Base-by-base conservation (phyloP, 208 protist genomes). In the Leptomonas pyrrhocoris region DNA sequence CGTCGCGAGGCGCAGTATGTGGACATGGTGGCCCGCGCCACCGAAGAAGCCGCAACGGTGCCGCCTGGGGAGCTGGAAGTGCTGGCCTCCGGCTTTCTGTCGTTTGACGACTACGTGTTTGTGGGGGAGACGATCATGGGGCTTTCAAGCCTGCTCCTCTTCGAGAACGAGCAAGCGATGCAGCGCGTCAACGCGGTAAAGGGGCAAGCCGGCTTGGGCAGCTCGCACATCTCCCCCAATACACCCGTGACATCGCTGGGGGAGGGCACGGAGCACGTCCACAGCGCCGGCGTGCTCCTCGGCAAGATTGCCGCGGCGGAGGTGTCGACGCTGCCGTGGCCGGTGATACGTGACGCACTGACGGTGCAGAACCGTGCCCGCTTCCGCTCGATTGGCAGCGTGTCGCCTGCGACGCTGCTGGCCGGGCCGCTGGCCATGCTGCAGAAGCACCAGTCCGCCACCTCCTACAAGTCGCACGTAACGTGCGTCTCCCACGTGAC, bases 31-130 rank as follows among this genome's bases (percentile, higher is more conserved):
- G 8, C 45, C 16, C 23, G 23, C 1, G 31, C 46, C 13, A 60
- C 59, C 16, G 67, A 69, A 31, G 60, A 69, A 18, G 34, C 13
- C 23, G 6, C 12, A 4, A 18, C 19, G 11, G 36, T 28, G 21
- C 55, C 68, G 2, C 40, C 6, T 0, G 83, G 83, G 21, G 66
- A 83, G 58, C 58, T 88, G 6, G 83, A 88, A 56, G 74, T 68
- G 40, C 59, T 83, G 1, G 68, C 67, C 0, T 77, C 75, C 8
- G 75, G 69, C 58, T 84, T 88, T 46, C 34, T 88, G n/a, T 68
- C 55, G 0, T 18, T 58, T 15, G 30, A 12, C 16, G 64, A 76
- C 59, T 85, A 73, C 60, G 4, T 59, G 12, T 55, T 55, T 34
- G 54, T 84, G 9, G 61, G 63, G 9, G 63, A 71, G 62, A 40